Conservation (phyloP, 2,329 filamentous ascomycete species). For the Byssothecium circinans region DNA sequence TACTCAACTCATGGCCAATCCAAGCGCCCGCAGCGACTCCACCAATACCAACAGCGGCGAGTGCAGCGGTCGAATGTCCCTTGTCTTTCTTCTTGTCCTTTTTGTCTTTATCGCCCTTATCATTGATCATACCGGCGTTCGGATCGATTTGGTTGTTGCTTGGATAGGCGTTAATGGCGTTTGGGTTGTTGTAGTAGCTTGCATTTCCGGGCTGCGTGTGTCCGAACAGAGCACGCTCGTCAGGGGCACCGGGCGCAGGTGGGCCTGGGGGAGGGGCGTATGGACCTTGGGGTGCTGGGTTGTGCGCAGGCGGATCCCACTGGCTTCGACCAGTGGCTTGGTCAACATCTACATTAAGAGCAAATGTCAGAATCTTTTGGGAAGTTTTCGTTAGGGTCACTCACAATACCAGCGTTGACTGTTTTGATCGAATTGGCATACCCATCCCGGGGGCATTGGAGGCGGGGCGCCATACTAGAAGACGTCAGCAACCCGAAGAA, state of each 20-base stretch:
- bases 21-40: slow-evolving; percentile 63
- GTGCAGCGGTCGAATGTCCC: slow-evolving; percentile 50
- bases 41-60: slow-evolving; percentile 59
- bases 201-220: slow-evolving; percentile 15
- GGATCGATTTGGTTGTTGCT: slow-evolving; percentile 11
- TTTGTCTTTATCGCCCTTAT: slow-evolving; percentile 16
- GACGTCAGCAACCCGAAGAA: neutral
- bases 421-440: slow-evolving; percentile 63
- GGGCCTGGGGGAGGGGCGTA: slow-evolving; percentile 33
- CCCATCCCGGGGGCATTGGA: slow-evolving; percentile 60
- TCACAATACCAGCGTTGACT: slow-evolving; percentile 63
- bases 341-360: slow-evolving; percentile 52
- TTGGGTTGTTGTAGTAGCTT: slow-evolving; percentile 27
- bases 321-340: slow-evolving; percentile 62
- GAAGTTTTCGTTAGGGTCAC: neutral
- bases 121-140: neutral
- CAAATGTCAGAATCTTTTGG: neutral
- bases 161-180: slow-evolving; percentile 2
- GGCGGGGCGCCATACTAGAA: slow-evolving; percentile 51
- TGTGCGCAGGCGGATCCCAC: slow-evolving; percentile 60
- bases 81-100: slow-evolving; percentile 45
- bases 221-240: slow-evolving; percentile 34
- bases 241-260: slow-evolving; percentile 16
- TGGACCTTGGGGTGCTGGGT: slow-evolving; percentile 30
- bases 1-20: slow-evolving; percentile 60